Conservation (phyloP, 2,329 filamentous ascomycete genomes). For the Alternaria arborescens region DNA sequence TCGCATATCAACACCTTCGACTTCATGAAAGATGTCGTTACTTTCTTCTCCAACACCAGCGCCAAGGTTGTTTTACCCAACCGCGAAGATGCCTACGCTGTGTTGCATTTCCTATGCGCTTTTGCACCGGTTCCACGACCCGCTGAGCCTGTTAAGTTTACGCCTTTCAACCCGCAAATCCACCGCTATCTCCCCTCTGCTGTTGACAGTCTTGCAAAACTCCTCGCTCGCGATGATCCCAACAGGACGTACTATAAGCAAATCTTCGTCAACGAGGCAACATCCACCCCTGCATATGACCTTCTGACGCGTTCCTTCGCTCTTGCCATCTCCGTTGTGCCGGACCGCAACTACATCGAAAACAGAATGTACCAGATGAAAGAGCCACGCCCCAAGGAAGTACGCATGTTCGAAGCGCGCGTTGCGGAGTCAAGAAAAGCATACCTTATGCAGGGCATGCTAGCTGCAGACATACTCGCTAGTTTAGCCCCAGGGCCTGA, state of each 20-base stretch:
- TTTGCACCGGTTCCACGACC: slow-evolving; percentile 86
- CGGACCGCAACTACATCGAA: slow-evolving; percentile 68
- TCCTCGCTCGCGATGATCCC: slow-evolving; percentile 91
- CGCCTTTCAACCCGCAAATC: slow-evolving; percentile 78
- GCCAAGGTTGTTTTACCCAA: slow-evolving; percentile 81
- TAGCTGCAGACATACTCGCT: slow-evolving; percentile 88
- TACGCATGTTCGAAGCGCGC: slow-evolving; percentile 59
- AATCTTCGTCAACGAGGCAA: slow-evolving; percentile 78
- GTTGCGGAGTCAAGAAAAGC: slow-evolving; percentile 86
- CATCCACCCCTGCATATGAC: slow-evolving; percentile 72
- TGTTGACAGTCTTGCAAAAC: slow-evolving; percentile 87
- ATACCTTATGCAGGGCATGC: slow-evolving; percentile 87
- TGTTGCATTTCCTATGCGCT: slow-evolving; percentile 87
- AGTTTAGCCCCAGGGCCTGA: slow-evolving; percentile 77
- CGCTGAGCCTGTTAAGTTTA: slow-evolving; percentile 71
- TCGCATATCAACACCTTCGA: slow-evolving; percentile 87
- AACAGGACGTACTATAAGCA: slow-evolving; percentile 85
- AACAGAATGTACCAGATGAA: slow-evolving; percentile 50
- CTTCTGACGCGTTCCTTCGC: slow-evolving; percentile 87
- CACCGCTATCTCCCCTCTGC: slow-evolving; percentile 91
- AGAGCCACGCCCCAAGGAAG: slow-evolving; percentile 56
- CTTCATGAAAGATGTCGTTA: slow-evolving; percentile 95
- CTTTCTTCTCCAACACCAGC: slow-evolving; percentile 88
- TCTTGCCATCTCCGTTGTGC: slow-evolving; percentile 83
- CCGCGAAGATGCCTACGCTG: slow-evolving; percentile 84